Conservation (phyloP, 371 early-diverging fungal species). For the Syncephalastrum contaminatum region DNA sequence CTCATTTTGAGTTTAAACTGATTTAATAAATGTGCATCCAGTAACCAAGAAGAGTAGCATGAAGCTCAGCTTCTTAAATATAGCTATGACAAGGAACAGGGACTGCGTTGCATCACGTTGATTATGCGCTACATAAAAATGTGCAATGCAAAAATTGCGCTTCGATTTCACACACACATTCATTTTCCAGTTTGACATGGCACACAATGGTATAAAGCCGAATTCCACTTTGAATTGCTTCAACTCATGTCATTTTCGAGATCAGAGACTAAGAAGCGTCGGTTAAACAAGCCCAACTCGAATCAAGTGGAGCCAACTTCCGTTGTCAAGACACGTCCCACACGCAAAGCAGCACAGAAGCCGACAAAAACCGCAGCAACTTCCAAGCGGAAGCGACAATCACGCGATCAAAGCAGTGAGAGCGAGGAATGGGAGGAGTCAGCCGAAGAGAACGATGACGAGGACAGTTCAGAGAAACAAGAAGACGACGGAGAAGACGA, state of each 20-base stretch:
- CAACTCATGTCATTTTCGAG: too few species aligned
- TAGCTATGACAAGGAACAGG: too few species aligned
- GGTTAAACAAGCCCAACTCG: slow-evolving; percentile 8
- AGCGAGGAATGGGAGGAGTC: background rate
- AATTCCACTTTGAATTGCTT: too few species aligned
- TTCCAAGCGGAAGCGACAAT: background rate
- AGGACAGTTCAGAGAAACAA: slow-evolving; percentile 11
- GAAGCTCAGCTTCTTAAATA: too few species aligned
- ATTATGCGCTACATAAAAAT: too few species aligned
- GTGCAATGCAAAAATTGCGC: too few species aligned
- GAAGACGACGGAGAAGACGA: slow-evolving; percentile 16
- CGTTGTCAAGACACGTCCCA: background rate
- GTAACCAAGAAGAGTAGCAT: too few species aligned
- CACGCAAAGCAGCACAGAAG: background rate
- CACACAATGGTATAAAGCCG: too few species aligned
- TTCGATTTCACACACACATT: too few species aligned
- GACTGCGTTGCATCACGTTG: too few species aligned
- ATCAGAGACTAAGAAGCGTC: background rate
- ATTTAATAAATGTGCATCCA: background rate
- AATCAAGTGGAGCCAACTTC: slow-evolving; percentile 6
- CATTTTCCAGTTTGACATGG: too few species aligned
- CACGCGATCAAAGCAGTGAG: background rate
- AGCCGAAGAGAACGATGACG: background rate
- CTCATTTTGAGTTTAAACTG: slow-evolving; percentile 9
- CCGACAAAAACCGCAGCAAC: background rate